Conservation (phyloP, 2,329 filamentous ascomycete species). For the Colletotrichum limetticola region DNA sequence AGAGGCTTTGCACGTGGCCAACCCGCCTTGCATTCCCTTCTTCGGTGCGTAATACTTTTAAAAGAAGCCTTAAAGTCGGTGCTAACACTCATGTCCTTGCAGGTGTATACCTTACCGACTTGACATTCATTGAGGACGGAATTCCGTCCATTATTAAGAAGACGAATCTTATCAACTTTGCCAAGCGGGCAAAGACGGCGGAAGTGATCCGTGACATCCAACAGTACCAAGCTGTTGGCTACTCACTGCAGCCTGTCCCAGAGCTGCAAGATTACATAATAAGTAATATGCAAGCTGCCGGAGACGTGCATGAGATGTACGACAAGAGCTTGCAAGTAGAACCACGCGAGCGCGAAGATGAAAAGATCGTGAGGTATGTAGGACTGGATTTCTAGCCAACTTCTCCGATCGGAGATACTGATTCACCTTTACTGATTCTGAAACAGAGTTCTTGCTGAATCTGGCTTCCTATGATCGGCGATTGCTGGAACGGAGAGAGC, state of each 20-base stretch:
- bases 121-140: slow-evolving; percentile 98
- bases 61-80: not conserved
- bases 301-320: slow-evolving; percentile 99
- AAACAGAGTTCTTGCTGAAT: slow-evolving; percentile 68
- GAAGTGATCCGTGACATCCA: slow-evolving; percentile 99
- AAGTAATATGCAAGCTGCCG: slow-evolving; percentile 93
- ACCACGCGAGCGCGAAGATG: slow-evolving; percentile 95
- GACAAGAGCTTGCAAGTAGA: slow-evolving; percentile 95
- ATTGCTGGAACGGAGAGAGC: slow-evolving; percentile 2
- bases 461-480: slow-evolving; percentile 64
- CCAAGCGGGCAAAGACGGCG: slow-evolving; percentile 96
- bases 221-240: slow-evolving; percentile 98
- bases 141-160: slow-evolving; percentile 97
- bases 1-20: slow-evolving; percentile 90
- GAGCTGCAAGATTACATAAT: slow-evolving; percentile 98
- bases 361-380: slow-evolving; percentile 97
- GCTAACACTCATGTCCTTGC: not conserved
- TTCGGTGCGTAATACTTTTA: slow-evolving; percentile 74
- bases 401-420: slow-evolving; percentile 36
- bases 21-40: slow-evolving; percentile 97
- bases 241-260: slow-evolving; percentile 86
- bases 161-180: slow-evolving; percentile 97
- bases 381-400: slow-evolving; percentile 41
- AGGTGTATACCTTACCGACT: slow-evolving; percentile 96
- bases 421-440: slow-evolving; percentile 32